Percentiles rank a stretch among this genome's conserved stretches.
Evolutionary conservation across 2,329 filamentous ascomycete species (phyloP).

Genomic region (Colletotrichum magnum): DNA sequence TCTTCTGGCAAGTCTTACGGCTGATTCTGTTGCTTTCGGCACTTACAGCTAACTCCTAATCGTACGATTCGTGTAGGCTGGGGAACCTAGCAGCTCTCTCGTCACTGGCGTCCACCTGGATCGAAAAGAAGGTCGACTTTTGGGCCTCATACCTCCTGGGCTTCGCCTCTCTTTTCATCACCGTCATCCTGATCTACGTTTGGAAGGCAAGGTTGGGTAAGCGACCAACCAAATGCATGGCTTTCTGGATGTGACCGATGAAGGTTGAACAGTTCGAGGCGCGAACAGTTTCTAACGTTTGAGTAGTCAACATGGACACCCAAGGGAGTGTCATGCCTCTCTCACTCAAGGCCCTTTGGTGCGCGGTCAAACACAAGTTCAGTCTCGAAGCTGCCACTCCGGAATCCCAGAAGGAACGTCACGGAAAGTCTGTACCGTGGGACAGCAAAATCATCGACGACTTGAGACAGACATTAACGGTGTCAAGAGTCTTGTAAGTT

Average conservation of each 20-base stretch:
- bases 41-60: neutral
- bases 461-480: constrained; percentile 68
- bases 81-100: constrained; percentile 76
- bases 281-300: neutral
- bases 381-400: constrained; percentile 57
- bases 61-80: constrained; percentile 51
- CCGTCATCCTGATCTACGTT: constrained; percentile 49
- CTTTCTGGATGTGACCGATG: neutral
- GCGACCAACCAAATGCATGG: neutral
- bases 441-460: constrained; percentile 80
- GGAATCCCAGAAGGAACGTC: constrained; percentile 58
- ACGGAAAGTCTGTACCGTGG: constrained; percentile 66
- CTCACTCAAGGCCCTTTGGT: neutral
- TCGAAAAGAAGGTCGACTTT: constrained; percentile 71
- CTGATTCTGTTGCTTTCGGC: neutral
- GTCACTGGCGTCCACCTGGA: constrained; percentile 70
- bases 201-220: constrained; percentile 38
- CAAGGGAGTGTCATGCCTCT: neutral
- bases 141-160: constrained; percentile 72
- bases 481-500: constrained; percentile 77
- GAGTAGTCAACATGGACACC: neutral
- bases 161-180: constrained; percentile 65
- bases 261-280: no score
- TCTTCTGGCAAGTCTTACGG: constrained; percentile 60
- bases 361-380: constrained; percentile 36